Evolutionary conservation across 306 rosid genomes (phyloP), one percentile per base, ranked within the genome.

Genomic region (Chamaecrista fasciculata): DNA sequence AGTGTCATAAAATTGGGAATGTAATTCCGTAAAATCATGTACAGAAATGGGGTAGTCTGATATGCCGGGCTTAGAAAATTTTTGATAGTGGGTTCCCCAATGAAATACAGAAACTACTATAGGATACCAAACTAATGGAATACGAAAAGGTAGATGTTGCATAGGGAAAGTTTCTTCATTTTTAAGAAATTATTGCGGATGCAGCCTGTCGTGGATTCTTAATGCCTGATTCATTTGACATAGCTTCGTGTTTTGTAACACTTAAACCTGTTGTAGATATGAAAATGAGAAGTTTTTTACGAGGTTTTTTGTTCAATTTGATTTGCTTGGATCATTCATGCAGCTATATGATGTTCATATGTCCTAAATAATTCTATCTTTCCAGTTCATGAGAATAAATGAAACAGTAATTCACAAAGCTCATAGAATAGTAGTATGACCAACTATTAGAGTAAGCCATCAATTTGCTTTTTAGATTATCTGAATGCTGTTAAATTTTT

Each of bases 11-110:
- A 67, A 55, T 48, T 69, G 81, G 57, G 74, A 65, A 67, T 61
- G 33, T 24, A 37, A 58, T 69, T 65, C 71, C 80, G 50, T 33
- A 49, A 57, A 43, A 70, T 61, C 66, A 74, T 84, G 87, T 87
- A 88, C 75, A 88, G 89, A 71, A 78, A 79, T 61, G 20, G 65
- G 50, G 23, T 39, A 25, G 67, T 72, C 77, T 62, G 62, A 60
- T 52, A 66, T 75, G 28, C 10, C 24, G 62, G 60, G 39, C 61
- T 40, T 16, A 16, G 59, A 23, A 39, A 42, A 0, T 40, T 66
- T 67, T 39, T 81, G 34, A 10, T 52, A 50, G 74, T 62, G 39
- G 75, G 60, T 60, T 48, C 56, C 19, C 62, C 50, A 34, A 33
- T 68, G 46, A 47, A 70, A 62, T 37, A 63, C 71, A 52, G 72